These are phyloP conservation scores for Suhomyces coccinellae DNA, from an alignment of 1,139 yeast species.

Conservation along the genomic window DNA sequence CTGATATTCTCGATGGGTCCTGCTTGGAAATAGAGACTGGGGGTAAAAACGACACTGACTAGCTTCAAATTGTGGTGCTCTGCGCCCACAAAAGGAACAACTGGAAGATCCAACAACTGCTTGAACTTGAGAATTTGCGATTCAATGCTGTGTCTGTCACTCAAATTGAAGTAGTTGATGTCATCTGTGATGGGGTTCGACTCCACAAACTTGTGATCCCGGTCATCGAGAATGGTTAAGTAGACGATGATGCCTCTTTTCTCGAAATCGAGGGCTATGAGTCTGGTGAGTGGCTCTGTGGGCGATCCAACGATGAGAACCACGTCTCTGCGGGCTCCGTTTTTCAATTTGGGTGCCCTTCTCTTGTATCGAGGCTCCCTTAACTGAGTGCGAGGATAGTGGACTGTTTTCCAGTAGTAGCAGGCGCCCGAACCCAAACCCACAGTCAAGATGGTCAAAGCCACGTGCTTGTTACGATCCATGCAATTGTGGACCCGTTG, in stretches of 20 bases:
- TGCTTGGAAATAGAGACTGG: conserved; percentile 63
- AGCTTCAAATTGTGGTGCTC: conserved; percentile 52
- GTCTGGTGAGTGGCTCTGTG: conserved; percentile 68
- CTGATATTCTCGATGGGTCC: conserved; percentile 68
- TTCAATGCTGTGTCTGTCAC: conserved; percentile 31
- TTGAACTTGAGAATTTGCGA: conserved; percentile 45
- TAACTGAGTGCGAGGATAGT: neutral
- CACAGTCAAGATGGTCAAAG: conserved; percentile 24
- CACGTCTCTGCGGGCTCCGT: conserved; percentile 76
- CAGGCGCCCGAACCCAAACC: conserved; percentile 32
- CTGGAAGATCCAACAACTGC: conserved; percentile 38
- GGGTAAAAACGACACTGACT: conserved; percentile 62
- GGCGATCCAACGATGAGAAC: conserved; percentile 77
- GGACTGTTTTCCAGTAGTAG: conserved; percentile 12
- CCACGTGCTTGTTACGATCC: conserved; percentile 18
- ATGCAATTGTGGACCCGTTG: conserved; percentile 15
- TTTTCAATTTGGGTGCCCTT: conserved; percentile 60
- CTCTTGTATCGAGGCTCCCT: conserved; percentile 31
- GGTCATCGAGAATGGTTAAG: conserved; percentile 65
- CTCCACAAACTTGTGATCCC: conserved; percentile 59
- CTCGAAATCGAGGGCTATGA: conserved; percentile 72
- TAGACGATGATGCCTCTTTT: conserved; percentile 79
- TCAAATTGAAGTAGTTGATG: conserved; percentile 46
- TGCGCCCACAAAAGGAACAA: conserved; percentile 54
- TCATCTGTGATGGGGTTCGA: conserved; percentile 56